Evolutionary conservation across 139 green algal species (phyloP).

Genomic region (Zygnema circumcarinatum): DNA sequence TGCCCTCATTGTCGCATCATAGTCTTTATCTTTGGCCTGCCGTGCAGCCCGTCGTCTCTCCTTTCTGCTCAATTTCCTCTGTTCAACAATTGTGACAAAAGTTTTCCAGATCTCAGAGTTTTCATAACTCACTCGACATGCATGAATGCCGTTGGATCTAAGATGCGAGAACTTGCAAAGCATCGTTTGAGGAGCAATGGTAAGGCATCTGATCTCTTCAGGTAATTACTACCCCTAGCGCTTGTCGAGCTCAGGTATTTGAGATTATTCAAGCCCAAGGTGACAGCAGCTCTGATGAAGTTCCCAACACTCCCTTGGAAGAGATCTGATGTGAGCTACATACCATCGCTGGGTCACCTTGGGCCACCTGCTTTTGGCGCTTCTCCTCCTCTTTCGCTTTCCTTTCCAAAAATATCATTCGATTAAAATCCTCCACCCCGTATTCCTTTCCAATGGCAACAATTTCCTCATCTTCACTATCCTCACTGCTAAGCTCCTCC

Average conservation of each 20-base stretch:
- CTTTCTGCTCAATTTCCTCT: constrained; percentile 43
- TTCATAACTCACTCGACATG: no score
- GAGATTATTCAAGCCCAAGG: no score
- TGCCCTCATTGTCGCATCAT: background rate
- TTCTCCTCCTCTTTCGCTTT: constrained; percentile 46
- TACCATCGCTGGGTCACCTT: constrained; percentile 33
- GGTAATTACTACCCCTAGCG: no score
- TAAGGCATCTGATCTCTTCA: no score
- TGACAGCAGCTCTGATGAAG: no score
- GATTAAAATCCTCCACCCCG: constrained; percentile 45
- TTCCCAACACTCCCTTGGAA: no score
- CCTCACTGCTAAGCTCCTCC: constrained; percentile 44
- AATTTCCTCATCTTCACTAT: constrained; percentile 55
- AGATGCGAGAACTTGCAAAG: background rate
- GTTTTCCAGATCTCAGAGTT: no score
- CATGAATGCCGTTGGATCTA: no score
- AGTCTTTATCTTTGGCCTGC: constrained; percentile 29
- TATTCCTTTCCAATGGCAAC: constrained; percentile 34
- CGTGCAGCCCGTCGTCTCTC: constrained; percentile 18
- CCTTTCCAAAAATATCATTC: constrained; percentile 25
- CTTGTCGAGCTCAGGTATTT: no score
- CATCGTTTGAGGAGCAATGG: background rate
- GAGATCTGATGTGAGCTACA: no score
- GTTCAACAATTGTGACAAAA: background rate
- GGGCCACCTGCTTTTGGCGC: constrained; percentile 25